A percentile compares a stretch with the other conserved stretches of the same genome.
Evolutionary conservation across 805 yeast genomes (phyloP).

Genomic region (Yarrowia phangngaensis): DNA sequence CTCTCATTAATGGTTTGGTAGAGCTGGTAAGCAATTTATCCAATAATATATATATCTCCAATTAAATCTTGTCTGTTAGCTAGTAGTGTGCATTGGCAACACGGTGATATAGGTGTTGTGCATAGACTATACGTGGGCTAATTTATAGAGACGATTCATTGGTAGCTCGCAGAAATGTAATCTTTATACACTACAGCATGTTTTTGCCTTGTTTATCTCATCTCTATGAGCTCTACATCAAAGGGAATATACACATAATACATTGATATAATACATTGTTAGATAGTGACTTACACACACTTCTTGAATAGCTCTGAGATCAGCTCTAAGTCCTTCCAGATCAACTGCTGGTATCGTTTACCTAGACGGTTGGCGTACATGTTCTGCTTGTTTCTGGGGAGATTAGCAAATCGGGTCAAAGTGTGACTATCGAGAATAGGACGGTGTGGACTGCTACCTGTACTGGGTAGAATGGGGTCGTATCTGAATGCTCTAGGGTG

Average conservation of each 20-base stretch:
- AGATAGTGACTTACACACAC: neutral
- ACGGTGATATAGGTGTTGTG: no score
- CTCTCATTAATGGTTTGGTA: neutral
- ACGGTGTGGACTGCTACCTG: conserved; percentile 28
- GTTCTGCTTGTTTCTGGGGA: conserved; percentile 29
- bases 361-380: conserved; percentile 23
- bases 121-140: no score
- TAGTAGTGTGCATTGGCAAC: no score
- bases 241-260: neutral
- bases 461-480: conserved; percentile 26
- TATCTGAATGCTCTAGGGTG: conserved; percentile 53
- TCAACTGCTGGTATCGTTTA: conserved; percentile 19
- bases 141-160: no score
- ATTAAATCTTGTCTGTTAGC: no score
- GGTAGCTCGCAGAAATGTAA: no score
- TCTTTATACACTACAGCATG: no score
- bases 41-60: no score
- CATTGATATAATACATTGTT: neutral
- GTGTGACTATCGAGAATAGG: conserved; percentile 35
- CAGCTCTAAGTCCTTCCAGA: conserved; percentile 22
- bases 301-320: conserved; percentile 19
- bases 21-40: no score
- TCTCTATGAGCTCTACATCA: no score
- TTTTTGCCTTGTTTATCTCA: no score
- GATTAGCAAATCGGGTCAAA: conserved; percentile 34